A percentile compares a stretch with the other conserved stretches of the same genome.
Evolutionary conservation across 768 basidiomycete species (phyloP).

Genomic region (Coprinopsis marcescibilis): DNA sequence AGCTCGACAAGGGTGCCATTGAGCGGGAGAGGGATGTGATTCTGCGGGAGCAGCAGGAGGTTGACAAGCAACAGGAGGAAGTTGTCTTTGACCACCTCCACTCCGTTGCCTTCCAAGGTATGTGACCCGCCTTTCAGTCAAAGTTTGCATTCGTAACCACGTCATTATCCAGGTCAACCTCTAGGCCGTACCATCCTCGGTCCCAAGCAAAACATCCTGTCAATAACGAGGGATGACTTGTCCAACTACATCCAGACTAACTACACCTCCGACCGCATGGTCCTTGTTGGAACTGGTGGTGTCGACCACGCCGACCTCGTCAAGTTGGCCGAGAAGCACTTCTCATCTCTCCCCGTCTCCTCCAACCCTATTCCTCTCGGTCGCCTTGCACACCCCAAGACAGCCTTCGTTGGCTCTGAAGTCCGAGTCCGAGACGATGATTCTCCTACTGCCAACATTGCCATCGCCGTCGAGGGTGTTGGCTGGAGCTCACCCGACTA

Average conservation of each 20-base stretch:
- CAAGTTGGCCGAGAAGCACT: conserved; percentile 92
- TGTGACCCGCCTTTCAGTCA: conserved; percentile 20
- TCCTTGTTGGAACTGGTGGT: conserved; percentile 94
- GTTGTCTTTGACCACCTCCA: conserved; percentile 99
- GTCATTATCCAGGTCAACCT: conserved; percentile 67
- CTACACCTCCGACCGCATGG: conserved; percentile 99
- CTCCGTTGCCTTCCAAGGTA: conserved; percentile 93
- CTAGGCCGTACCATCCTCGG: conserved; percentile 97
- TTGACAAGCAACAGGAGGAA: conserved; percentile 97
- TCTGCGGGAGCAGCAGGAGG: conserved; percentile 95
- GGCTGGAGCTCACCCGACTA: conserved; percentile 98
- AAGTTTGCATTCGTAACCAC: conserved; percentile 9
- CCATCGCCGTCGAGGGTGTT: conserved; percentile 96
- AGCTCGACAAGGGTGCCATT: conserved; percentile 79
- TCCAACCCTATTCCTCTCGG: conserved; percentile 86
- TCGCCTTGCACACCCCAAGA: conserved; percentile 66
- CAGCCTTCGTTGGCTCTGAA: conserved; percentile 88
- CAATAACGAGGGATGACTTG: conserved; percentile 89
- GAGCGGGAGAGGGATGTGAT: conserved; percentile 97
- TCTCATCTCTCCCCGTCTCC: conserved; percentile 84
- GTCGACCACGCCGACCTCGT: conserved; percentile 90
- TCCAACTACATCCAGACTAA: conserved; percentile 91
- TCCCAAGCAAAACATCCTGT: conserved; percentile 92
- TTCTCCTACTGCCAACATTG: conserved; percentile 83
- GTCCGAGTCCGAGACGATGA: conserved; percentile 94